Evolutionary conservation across 352 stramenopile species (phyloP).

Genomic region (Phytophthora europaea): DNA sequence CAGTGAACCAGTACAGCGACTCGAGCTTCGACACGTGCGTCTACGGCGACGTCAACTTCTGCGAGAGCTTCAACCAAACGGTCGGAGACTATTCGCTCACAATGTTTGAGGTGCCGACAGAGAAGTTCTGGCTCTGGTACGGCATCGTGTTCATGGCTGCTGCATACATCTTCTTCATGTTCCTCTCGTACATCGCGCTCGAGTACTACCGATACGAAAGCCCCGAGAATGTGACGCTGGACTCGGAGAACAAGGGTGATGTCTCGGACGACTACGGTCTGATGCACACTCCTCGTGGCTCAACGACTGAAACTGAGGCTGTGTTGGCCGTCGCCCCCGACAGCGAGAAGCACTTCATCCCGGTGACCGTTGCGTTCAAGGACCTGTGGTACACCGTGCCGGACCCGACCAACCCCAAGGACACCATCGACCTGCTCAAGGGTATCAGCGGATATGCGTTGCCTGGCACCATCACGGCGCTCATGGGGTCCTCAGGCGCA

Average conservation of each 20-base stretch:
- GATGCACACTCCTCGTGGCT: constrained; percentile 1
- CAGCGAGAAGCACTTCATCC: constrained; percentile 16
- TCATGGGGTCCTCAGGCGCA: constrained; percentile 29
- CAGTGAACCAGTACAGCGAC: constrained; percentile 25
- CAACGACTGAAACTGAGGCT: neutral
- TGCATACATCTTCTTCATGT: constrained; percentile 20
- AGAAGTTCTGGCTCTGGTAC: constrained; percentile 29
- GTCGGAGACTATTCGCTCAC: constrained; percentile 12
- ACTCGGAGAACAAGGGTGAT: constrained; percentile 8
- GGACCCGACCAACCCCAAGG: constrained; percentile 24
- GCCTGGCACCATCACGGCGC: constrained; percentile 26
- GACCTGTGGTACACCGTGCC: constrained; percentile 16
- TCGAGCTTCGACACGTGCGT: constrained; percentile 12
- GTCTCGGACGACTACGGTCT: neutral
- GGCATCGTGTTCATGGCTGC: constrained; percentile 14
- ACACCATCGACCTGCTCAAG: constrained; percentile 33
- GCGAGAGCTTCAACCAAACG: constrained; percentile 1
- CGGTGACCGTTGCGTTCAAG: constrained; percentile 10
- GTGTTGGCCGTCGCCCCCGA: neutral
- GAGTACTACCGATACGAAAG: constrained; percentile 14
- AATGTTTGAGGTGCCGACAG: constrained; percentile 17
- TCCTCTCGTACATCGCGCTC: constrained; percentile 14
- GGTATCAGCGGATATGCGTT: constrained; percentile 32
- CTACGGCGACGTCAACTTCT: constrained; percentile 11
- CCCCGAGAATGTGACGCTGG: constrained; percentile 13